Evolutionary conservation across 164 flowering plant species (phyloP).

Genomic region (Macadamia integrifolia): DNA sequence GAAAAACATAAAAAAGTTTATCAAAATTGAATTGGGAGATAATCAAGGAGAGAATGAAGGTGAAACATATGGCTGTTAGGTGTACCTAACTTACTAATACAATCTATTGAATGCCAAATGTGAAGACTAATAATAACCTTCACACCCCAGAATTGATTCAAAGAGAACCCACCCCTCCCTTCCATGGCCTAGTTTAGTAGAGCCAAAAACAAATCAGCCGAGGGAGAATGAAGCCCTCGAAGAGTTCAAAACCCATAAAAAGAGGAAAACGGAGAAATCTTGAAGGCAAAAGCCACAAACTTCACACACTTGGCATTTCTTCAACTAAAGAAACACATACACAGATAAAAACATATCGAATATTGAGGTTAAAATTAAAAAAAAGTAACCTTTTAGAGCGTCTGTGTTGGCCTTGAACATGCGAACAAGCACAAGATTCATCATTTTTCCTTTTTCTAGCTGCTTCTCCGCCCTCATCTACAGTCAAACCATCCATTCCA

Average conservation of each 20-base stretch:
- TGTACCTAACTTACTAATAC: not conserved
- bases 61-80: too few relatives aligned
- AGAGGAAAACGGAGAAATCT: too few relatives aligned
- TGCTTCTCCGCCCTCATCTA: conserved; percentile 19
- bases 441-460: conserved; percentile 17
- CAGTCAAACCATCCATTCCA: conserved; percentile 31
- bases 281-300: not conserved
- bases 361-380: not conserved
- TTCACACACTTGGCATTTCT: not conserved
- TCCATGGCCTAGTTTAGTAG: not conserved
- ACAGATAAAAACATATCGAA: not conserved
- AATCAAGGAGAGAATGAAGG: not conserved
- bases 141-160: not conserved
- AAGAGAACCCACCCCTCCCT: not conserved
- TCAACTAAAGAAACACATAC: not conserved
- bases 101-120: not conserved
- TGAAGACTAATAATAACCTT: not conserved
- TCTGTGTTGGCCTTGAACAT: conserved; percentile 39
- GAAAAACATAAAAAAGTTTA: not conserved
- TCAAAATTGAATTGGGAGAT: not conserved
- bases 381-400: conserved; percentile 56
- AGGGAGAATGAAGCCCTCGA: not conserved
- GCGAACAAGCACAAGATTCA: conserved; percentile 14
- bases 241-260: not conserved
- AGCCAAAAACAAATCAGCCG: not conserved